phyloP scores from a whole-genome alignment of 2,329 filamentous ascomycete genomes.

The Paracoccidioides brasiliensis region DNA sequence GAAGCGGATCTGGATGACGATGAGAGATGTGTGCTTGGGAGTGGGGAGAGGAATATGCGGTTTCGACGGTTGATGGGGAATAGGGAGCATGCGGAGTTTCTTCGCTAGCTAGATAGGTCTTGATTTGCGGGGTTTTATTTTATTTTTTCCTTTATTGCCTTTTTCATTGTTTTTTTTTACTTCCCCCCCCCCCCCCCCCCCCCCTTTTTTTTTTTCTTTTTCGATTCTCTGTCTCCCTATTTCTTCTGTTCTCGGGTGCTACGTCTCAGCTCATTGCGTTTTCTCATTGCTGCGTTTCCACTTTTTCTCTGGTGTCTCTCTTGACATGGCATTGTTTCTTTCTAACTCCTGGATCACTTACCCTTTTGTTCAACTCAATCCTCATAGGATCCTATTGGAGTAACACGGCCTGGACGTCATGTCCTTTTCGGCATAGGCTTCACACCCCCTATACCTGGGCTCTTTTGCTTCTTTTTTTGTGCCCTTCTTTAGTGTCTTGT shows the following conservation, averaged over 20 bases:
- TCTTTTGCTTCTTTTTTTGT: too few species aligned
- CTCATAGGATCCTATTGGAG: background rate
- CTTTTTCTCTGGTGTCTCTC: background rate
- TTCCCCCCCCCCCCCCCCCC: too few species aligned
- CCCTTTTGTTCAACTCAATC: background rate
- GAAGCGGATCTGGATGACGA: conserved; percentile 25
- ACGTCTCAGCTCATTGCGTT: background rate
- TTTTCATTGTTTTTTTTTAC: background rate
- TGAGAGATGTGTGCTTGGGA: conserved; percentile 23
- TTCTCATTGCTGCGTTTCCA: background rate
- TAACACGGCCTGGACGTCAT: background rate
- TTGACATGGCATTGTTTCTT: background rate
- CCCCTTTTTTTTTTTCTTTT: too few species aligned
- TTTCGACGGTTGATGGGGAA: conserved; percentile 21
- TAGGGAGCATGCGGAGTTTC: conserved; percentile 4
- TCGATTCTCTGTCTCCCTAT: too few species aligned
- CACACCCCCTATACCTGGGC: background rate
- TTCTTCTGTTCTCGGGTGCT: too few species aligned
- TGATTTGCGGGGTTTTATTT: background rate
- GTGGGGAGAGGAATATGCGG: conserved; percentile 22
- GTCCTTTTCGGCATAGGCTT: background rate
- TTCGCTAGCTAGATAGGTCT: background rate
- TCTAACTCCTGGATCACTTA: background rate
- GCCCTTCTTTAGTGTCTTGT: too few species aligned
- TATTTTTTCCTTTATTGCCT: background rate